Evolutionary conservation across 495 filamentous ascomycete genomes (phyloP).

Genomic region (Podospora fimiseda): DNA sequence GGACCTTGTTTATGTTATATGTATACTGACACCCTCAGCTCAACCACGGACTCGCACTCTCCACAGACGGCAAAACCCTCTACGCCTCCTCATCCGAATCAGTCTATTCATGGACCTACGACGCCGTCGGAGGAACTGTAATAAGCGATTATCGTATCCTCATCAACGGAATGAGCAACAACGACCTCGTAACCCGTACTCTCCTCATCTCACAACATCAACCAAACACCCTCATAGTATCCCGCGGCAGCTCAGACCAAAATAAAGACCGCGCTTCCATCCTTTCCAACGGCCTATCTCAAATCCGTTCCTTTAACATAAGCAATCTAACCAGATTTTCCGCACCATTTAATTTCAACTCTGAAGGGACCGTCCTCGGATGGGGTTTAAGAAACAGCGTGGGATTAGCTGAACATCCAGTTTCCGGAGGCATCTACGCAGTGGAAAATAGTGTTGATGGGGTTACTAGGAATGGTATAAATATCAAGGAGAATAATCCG

Average conservation of each 20-base stretch:
- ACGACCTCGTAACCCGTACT: constrained; percentile 56
- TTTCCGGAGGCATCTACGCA: constrained; percentile 53
- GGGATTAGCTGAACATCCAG: constrained; percentile 53
- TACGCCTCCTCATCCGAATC: constrained; percentile 52
- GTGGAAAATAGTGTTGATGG: constrained; percentile 64
- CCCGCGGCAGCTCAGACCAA: constrained; percentile 50
- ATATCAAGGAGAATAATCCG: constrained; percentile 60
- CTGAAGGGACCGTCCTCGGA: constrained; percentile 50
- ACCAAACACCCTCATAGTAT: constrained; percentile 45
- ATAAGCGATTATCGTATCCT: constrained; percentile 37
- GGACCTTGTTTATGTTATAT: not conserved
- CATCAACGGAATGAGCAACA: constrained; percentile 51
- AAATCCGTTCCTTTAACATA: constrained; percentile 56
- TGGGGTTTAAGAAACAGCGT: constrained; percentile 66
- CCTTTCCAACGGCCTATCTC: constrained; percentile 47
- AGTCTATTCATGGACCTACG: constrained; percentile 55
- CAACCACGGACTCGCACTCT: constrained; percentile 59
- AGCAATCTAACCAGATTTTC: constrained; percentile 33
- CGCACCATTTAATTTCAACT: constrained; percentile 31
- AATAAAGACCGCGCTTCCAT: constrained; percentile 40
- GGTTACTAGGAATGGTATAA: constrained; percentile 44
- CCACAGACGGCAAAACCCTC: constrained; percentile 51
- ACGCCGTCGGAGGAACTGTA: constrained; percentile 36
- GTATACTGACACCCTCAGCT: constrained; percentile 29
- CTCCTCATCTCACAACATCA: constrained; percentile 42